Evolutionary conservation across 371 early-diverging fungal genomes (phyloP).

Genomic region (Saksenaea vasiformis): DNA sequence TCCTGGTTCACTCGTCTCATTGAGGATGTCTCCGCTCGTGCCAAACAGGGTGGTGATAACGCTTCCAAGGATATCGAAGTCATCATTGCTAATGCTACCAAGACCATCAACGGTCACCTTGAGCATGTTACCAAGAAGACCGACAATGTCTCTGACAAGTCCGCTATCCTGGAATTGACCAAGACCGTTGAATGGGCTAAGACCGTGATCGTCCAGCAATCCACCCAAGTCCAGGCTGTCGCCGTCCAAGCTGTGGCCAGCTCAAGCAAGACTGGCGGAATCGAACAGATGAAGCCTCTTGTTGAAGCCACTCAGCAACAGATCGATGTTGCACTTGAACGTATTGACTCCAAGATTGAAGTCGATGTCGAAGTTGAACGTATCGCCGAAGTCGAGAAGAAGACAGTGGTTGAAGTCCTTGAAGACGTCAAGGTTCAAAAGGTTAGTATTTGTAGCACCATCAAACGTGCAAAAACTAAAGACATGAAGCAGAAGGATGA

Average conservation of each 20-base stretch:
- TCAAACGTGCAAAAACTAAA: slow-evolving; percentile 13
- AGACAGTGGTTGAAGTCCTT: too few relatives aligned
- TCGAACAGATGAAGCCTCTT: background rate
- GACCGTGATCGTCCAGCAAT: slow-evolving; percentile 5
- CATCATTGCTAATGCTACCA: slow-evolving; percentile 27
- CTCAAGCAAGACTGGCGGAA: background rate
- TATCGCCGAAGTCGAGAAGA: too few relatives aligned
- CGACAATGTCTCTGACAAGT: too few relatives aligned
- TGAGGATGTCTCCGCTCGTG: slow-evolving; percentile 30
- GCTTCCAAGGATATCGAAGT: slow-evolving; percentile 31
- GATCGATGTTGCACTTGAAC: slow-evolving; percentile 1
- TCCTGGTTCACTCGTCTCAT: slow-evolving; percentile 35
- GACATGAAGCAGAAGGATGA: slow-evolving; percentile 10
- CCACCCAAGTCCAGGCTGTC: slow-evolving; percentile 12
- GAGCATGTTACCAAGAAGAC: background rate
- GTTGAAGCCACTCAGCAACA: slow-evolving; percentile 11
- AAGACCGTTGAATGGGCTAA: slow-evolving; percentile 16
- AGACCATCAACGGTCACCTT: slow-evolving; percentile 9
- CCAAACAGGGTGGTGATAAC: slow-evolving; percentile 32
- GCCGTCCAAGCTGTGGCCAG: slow-evolving; percentile 9
- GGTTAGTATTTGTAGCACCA: too few relatives aligned
- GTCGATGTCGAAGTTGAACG: too few relatives aligned
- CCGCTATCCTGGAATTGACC: too few relatives aligned
- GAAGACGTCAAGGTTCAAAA: too few relatives aligned
- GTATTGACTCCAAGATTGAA: too few relatives aligned